Percentiles rank a stretch among this genome's conserved stretches.
These are phyloP conservation scores for Maudiozyma humilis DNA, from an alignment of 1,139 yeast species.

Conservation along the genomic window DNA sequence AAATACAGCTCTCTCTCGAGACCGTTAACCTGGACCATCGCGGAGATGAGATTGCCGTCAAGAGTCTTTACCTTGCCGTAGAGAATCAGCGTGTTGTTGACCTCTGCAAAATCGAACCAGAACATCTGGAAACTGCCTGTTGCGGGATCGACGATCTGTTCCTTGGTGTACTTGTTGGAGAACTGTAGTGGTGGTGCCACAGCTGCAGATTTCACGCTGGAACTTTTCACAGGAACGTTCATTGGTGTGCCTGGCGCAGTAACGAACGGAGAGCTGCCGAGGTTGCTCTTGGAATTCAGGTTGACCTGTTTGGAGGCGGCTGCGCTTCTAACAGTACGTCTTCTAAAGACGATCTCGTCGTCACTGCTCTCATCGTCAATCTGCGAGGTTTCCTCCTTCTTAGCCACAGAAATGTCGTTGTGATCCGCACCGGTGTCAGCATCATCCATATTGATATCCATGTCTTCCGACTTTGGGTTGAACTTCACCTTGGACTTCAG, in stretches of 20 bases:
- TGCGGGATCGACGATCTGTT: conserved; percentile 36
- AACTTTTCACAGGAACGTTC: not conserved
- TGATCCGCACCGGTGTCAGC: too few relatives aligned
- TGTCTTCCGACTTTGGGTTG: conserved; percentile 9
- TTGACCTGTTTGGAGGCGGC: conserved; percentile 32
- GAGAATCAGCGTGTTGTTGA: conserved; percentile 59
- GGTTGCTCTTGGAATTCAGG: conserved; percentile 27
- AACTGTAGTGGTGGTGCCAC: conserved; percentile 21
- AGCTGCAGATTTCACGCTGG: conserved; percentile 19
- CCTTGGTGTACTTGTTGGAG: conserved; percentile 42
- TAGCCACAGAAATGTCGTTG: not conserved
- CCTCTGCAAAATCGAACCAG: conserved; percentile 87
- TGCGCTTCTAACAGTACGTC: conserved; percentile 32
- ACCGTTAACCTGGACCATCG: conserved; percentile 69
- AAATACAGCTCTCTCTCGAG: conserved; percentile 66
- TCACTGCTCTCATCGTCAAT: conserved; percentile 34
- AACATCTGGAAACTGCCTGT: conserved; percentile 58
- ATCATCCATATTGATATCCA: conserved; percentile 12
- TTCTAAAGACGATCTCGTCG: conserved; percentile 47
- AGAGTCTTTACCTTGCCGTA: conserved; percentile 71
- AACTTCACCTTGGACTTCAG: conserved; percentile 7
- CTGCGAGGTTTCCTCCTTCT: not conserved
- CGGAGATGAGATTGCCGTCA: conserved; percentile 55
- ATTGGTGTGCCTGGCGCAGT: conserved; percentile 31
- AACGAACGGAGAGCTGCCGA: conserved; percentile 30